Percentiles rank a stretch among this genome's conserved stretches.
Evolutionary conservation across 208 protist species (phyloP).

Genomic region (Acanthamoeba triangularis): DNA sequence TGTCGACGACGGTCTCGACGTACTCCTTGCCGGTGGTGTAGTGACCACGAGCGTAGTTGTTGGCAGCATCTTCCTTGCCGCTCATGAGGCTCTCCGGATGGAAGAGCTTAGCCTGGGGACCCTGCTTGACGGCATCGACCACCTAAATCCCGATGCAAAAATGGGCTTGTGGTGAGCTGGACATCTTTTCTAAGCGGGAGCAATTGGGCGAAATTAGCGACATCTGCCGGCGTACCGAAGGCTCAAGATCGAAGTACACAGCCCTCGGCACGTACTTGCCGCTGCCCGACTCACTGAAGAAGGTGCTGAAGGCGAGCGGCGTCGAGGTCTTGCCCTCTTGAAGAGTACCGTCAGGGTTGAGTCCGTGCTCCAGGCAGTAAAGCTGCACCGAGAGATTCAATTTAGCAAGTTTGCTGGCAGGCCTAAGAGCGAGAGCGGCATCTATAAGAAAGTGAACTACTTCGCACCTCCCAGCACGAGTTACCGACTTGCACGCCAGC

Average conservation of each 20-base stretch:
- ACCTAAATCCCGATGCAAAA: no score
- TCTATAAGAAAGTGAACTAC: background rate
- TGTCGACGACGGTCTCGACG: conserved; percentile 92
- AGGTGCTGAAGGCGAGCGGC: conserved; percentile 96
- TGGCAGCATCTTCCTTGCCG: conserved; percentile 98
- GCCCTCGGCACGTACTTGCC: conserved; percentile 93
- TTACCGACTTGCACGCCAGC: conserved; percentile 98
- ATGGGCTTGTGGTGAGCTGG: no score
- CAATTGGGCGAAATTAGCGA: no score
- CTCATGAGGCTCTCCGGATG: no score
- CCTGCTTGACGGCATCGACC: conserved; percentile 96
- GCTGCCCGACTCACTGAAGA: conserved; percentile 92
- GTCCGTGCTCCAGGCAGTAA: conserved; percentile 91
- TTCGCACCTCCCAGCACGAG: conserved; percentile 97
- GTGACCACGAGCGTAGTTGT: conserved; percentile 99
- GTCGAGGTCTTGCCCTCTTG: conserved; percentile 90
- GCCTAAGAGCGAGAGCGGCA: no score
- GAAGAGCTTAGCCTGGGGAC: conserved; percentile 96
- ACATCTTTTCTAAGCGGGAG: no score
- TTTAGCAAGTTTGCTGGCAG: no score
- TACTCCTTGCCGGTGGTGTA: conserved; percentile 99
- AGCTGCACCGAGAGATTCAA: no score
- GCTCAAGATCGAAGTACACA: conserved; percentile 98
- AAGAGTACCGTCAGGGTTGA: conserved; percentile 85
- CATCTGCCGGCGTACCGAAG: no score